Percentiles rank a stretch among this genome's conserved stretches.
Conservation (phyloP, 1,284 basidiomycete genomes). For the Puccinia coronata region DNA sequence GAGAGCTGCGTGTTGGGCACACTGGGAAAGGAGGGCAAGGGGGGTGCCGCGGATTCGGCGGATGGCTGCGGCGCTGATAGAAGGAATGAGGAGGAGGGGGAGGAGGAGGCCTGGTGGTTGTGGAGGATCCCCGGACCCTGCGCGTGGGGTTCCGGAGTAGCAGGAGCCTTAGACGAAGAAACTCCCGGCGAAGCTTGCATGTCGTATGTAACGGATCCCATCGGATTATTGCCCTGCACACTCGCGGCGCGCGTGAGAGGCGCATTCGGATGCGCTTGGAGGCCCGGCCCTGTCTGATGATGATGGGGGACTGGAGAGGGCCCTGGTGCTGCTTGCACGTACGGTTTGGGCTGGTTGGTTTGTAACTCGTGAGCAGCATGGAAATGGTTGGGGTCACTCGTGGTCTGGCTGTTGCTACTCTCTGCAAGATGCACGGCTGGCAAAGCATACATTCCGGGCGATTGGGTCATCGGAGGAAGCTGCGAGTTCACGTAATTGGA, state of each 20-base stretch:
- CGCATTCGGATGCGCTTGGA: neutral
- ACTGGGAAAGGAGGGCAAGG: slow-evolving; percentile 5
- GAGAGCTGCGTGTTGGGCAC: slow-evolving; percentile 25
- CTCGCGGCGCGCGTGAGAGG: neutral
- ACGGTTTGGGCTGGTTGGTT: neutral
- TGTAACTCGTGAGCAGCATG: neutral
- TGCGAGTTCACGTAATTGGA: neutral
- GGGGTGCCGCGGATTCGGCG: neutral
- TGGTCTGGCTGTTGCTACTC: neutral
- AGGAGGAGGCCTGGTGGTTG: neutral
- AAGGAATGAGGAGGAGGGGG: too few species aligned
- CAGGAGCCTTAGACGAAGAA: too few species aligned
- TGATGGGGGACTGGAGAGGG: neutral
- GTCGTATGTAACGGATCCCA: neutral
- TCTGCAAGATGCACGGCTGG: neutral
- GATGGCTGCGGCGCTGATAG: neutral
- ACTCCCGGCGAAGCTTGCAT: neutral
- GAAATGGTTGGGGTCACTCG: neutral
- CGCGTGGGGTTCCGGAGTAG: neutral
- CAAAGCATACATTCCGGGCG: neutral
- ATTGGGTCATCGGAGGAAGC: neutral
- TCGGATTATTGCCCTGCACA: neutral
- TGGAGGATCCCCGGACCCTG: neutral
- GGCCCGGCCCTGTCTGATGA: neutral
- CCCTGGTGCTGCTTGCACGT: neutral